phyloP scores from a whole-genome alignment of 805 yeast genomes.

The Sungouiozyma intestinalis region DNA sequence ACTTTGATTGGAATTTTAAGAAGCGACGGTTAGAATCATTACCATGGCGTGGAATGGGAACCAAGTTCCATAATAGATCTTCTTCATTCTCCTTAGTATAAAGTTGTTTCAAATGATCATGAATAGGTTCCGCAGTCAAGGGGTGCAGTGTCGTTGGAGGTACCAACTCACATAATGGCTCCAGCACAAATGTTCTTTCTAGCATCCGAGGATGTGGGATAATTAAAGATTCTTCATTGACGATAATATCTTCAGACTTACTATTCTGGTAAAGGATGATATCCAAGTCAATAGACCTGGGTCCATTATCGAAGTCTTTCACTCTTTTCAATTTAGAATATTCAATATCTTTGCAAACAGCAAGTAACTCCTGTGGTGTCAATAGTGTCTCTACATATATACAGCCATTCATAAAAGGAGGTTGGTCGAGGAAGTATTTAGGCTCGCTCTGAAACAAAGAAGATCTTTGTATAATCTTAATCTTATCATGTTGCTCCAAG shows the following conservation, averaged over 20 bases:
- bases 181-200: constrained; percentile 81
- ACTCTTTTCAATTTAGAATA: constrained; percentile 58
- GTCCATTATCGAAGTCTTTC: constrained; percentile 81
- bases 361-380: constrained; percentile 54
- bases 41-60: constrained; percentile 33
- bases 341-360: constrained; percentile 63
- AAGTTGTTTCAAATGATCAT: constrained; percentile 51
- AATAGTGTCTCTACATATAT: constrained; percentile 51
- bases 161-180: constrained; percentile 76
- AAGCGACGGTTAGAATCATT: constrained; percentile 13
- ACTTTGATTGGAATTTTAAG: constrained; percentile 18
- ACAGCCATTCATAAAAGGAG: constrained; percentile 77
- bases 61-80: constrained; percentile 37
- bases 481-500: constrained; percentile 27
- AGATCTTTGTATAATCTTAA: constrained; percentile 52
- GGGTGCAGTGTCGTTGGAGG: constrained; percentile 67
- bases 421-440: constrained; percentile 79
- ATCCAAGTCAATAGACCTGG: constrained; percentile 84
- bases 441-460: constrained; percentile 83
- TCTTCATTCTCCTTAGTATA: constrained; percentile 40
- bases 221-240: constrained; percentile 48
- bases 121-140: constrained; percentile 72
- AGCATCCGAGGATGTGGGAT: constrained; percentile 85
- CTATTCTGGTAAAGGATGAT: constrained; percentile 48
- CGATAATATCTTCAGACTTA: constrained; percentile 30